Conservation (phyloP, 768 basidiomycete genomes). For the Leucosporidium yakuticum region DNA sequence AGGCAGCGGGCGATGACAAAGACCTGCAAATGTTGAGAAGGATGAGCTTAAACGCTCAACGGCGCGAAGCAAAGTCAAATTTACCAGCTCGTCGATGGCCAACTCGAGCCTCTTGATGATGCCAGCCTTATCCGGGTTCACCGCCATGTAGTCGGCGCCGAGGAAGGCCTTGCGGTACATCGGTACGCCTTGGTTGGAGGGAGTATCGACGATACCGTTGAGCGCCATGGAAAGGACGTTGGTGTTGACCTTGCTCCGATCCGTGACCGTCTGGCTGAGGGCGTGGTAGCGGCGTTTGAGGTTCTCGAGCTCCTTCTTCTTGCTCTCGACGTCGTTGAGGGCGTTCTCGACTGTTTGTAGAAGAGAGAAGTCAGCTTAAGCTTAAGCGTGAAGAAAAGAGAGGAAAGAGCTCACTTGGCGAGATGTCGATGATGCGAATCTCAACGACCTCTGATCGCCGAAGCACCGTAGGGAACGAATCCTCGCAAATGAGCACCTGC, state of each 20-base stretch:
- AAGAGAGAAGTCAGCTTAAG: too few species aligned
- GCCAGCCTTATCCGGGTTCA: slow-evolving; percentile 64
- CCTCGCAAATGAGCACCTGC: slow-evolving; percentile 60
- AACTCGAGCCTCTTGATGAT: slow-evolving; percentile 64
- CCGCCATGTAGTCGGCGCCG: slow-evolving; percentile 58
- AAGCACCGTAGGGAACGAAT: slow-evolving; percentile 83
- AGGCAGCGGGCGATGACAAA: slow-evolving; percentile 77
- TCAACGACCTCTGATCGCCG: slow-evolving; percentile 79
- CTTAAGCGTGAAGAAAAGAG: too few species aligned
- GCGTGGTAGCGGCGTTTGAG: slow-evolving; percentile 66
- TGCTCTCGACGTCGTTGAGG: slow-evolving; percentile 68
- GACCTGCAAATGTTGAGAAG: slow-evolving; percentile 49
- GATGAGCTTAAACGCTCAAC: slow-evolving; percentile 4
- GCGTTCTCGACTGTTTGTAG: slow-evolving; percentile 66
- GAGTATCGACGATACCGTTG: slow-evolving; percentile 79
- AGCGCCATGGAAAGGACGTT: slow-evolving; percentile 78
- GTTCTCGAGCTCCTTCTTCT: slow-evolving; percentile 67
- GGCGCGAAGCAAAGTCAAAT: slow-evolving; percentile 33
- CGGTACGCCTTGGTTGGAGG: slow-evolving; percentile 66
- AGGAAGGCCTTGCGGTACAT: slow-evolving; percentile 74
- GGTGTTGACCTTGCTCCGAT: slow-evolving; percentile 48
- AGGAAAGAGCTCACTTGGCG: slow-evolving; percentile 48
- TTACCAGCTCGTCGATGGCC: slow-evolving; percentile 76
- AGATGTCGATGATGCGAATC: slow-evolving; percentile 65
- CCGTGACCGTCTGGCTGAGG: slow-evolving; percentile 58